These are phyloP conservation scores for Kwoniella botswanensis DNA, from an alignment of 768 basidiomycete genomes.

Conservation along the genomic window DNA sequence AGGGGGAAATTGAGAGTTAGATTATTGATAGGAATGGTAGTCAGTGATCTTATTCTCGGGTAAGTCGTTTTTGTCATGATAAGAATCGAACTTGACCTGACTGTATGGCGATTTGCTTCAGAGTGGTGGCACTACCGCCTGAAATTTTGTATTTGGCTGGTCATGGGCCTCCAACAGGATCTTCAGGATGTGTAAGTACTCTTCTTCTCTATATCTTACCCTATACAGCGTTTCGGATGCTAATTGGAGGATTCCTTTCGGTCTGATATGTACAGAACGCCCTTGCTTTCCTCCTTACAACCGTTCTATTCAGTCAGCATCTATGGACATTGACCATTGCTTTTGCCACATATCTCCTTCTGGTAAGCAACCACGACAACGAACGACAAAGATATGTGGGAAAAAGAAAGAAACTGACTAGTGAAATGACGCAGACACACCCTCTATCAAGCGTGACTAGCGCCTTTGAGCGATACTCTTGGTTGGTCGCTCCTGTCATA, in stretches of 20 bases:
- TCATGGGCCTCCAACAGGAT: slow-evolving; percentile 30
- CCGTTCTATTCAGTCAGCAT: slow-evolving; percentile 54
- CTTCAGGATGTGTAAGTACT: slow-evolving; percentile 46
- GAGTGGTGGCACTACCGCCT: slow-evolving; percentile 36
- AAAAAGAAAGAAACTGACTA: no score
- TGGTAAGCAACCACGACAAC: no score
- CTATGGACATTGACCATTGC: slow-evolving; percentile 56
- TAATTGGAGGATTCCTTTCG: no score
- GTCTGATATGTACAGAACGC: slow-evolving; percentile 33
- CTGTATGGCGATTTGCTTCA: slow-evolving; percentile 9
- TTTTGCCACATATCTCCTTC: slow-evolving; percentile 50
- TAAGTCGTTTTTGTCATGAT: slow-evolving; percentile 29
- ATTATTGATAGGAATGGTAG: slow-evolving; percentile 54
- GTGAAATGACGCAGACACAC: no score
- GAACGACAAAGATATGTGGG: no score
- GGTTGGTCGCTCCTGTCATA: slow-evolving; percentile 33
- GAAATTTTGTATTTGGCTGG: slow-evolving; percentile 41
- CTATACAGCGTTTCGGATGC: no score
- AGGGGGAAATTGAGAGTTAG: slow-evolving; percentile 50
- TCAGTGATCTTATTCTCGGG: slow-evolving; percentile 53
- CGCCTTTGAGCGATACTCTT: slow-evolving; percentile 45
- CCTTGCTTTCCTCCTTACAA: slow-evolving; percentile 48
- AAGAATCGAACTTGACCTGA: no score
- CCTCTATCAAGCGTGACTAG: slow-evolving; percentile 47
- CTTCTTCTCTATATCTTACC: neutral